Evolutionary conservation across 2,329 filamentous ascomycete species (phyloP).

Genomic region (Fusarium sp.): DNA sequence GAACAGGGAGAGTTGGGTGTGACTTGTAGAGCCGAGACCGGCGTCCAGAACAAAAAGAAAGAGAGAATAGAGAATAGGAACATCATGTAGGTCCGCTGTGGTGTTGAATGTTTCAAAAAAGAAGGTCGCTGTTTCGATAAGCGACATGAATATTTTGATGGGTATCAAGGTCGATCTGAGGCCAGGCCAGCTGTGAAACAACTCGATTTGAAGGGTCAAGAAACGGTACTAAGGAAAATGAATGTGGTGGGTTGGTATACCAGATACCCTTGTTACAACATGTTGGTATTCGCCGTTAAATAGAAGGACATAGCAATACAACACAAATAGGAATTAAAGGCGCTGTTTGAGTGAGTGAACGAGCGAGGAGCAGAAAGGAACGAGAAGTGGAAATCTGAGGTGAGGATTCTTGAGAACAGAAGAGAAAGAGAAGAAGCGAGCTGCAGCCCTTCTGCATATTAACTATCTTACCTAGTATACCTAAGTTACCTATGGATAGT

Average conservation of each 20-base stretch:
- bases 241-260: conserved; percentile 9
- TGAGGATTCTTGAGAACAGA: conserved; percentile 14
- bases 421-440: neutral
- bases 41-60: conserved; percentile 2
- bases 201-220: neutral
- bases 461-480: neutral
- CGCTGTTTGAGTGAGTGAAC: conserved; percentile 6
- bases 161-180: conserved; percentile 3
- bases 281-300: neutral
- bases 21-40: conserved; percentile 56
- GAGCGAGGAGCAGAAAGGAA: neutral
- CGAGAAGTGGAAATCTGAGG: neutral
- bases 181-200: conserved; percentile 35
- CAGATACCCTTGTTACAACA: conserved; percentile 21
- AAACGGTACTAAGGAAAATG: neutral
- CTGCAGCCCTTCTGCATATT: conserved; percentile 14
- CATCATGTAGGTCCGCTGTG: neutral
- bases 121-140: conserved; percentile 5
- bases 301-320: neutral
- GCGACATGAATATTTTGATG: neutral
- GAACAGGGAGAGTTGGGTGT: conserved; percentile 63
- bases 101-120: conserved; percentile 5
- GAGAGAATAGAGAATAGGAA: conserved; percentile 1
- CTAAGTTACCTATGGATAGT: neutral
- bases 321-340: neutral